These are phyloP conservation scores for Zygosaccharomyces rouxii DNA, from an alignment of 805 yeast species.

Conservation along the genomic window DNA sequence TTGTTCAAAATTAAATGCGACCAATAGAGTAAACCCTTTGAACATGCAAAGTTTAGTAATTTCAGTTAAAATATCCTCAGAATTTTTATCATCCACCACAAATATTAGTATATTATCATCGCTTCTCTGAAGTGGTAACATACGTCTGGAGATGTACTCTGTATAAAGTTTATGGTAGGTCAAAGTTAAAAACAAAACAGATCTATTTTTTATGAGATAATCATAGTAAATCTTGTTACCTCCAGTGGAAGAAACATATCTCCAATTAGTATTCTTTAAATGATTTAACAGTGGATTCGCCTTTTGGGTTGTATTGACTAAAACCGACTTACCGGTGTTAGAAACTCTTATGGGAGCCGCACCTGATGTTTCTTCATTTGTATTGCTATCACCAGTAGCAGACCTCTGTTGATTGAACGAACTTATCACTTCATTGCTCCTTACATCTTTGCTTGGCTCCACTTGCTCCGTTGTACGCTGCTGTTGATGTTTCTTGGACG, in stretches of 20 bases:
- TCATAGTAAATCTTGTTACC: conserved; percentile 50
- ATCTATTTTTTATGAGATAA: conserved; percentile 57
- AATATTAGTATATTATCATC: conserved; percentile 52
- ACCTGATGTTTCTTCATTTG: conserved; percentile 12
- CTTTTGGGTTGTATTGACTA: conserved; percentile 61
- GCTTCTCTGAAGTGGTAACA: conserved; percentile 40
- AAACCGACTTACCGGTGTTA: conserved; percentile 36
- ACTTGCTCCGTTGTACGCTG: conserved; percentile 2
- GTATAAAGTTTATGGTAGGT: conserved; percentile 75
- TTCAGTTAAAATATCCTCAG: conserved; percentile 41
- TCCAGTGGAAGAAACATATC: conserved; percentile 38
- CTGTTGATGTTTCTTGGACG: conserved; percentile 2
- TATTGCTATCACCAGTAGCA: conserved; percentile 12
- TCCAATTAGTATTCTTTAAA: conserved; percentile 51
- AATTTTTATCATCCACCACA: conserved; percentile 63
- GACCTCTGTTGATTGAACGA: conserved; percentile 21
- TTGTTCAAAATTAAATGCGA: conserved; percentile 48
- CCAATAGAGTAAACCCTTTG: conserved; percentile 39
- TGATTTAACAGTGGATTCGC: conserved; percentile 65
- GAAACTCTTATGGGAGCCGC: conserved; percentile 8
- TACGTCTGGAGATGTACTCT: conserved; percentile 61
- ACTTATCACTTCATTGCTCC: conserved; percentile 14
- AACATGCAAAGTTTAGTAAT: conserved; percentile 40
- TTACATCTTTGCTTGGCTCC: conserved; percentile 4
- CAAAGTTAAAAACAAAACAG: conserved; percentile 57